Evolutionary conservation across 768 basidiomycete genomes (phyloP).

Genomic region (Amanita polypyramis): DNA sequence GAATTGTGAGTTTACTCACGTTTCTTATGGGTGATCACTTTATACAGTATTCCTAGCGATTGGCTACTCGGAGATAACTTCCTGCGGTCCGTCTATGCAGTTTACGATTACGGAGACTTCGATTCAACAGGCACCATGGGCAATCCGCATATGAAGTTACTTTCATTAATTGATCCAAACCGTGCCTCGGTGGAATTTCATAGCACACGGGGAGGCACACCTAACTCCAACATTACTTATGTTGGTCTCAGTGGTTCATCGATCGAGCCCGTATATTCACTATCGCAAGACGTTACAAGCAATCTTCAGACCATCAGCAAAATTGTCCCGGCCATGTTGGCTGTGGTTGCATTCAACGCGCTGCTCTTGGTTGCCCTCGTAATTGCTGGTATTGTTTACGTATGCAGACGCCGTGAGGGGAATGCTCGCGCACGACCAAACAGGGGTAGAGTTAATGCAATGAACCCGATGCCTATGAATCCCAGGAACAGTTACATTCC

Average conservation of each 20-base stretch:
- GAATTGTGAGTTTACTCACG: constrained; percentile 45
- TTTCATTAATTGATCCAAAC: constrained; percentile 59
- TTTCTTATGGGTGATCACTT: constrained; percentile 1
- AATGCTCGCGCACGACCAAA: constrained; percentile 12
- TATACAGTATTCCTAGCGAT: constrained; percentile 38
- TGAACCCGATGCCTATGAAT: constrained; percentile 51
- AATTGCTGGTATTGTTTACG: constrained; percentile 39
- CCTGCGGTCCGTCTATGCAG: constrained; percentile 70
- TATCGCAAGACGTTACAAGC: constrained; percentile 47
- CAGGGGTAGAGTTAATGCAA: constrained; percentile 14
- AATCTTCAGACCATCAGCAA: constrained; percentile 54
- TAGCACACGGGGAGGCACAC: constrained; percentile 48
- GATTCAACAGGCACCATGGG: constrained; percentile 55
- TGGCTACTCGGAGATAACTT: constrained; percentile 79
- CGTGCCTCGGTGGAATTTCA: constrained; percentile 67
- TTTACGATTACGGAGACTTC: constrained; percentile 83
- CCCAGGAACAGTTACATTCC: constrained; percentile 31
- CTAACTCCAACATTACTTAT: constrained; percentile 62
- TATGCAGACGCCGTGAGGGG: constrained; percentile 37
- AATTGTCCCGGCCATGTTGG: constrained; percentile 67
- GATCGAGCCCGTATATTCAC: constrained; percentile 34
- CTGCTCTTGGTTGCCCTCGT: constrained; percentile 50
- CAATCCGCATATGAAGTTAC: constrained; percentile 67
- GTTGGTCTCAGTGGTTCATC: constrained; percentile 34
- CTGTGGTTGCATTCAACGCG: constrained; percentile 68